Evolutionary conservation across 164 flowering plant species (phyloP).

Genomic region (Nelumbo lutea): DNA sequence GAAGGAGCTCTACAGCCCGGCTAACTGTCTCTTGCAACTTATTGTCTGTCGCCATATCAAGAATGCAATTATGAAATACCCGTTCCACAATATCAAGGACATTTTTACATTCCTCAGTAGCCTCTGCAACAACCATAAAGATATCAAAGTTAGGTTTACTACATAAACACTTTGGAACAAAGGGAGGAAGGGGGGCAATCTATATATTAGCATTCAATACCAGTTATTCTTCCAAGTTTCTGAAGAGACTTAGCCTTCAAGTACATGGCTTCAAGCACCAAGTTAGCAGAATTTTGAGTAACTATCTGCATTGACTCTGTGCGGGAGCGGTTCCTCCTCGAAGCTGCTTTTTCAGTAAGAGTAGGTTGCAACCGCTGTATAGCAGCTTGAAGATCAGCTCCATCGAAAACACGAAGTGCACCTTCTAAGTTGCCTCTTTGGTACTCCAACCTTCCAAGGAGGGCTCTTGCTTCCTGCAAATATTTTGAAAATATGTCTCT

Average conservation of each 20-base stretch:
- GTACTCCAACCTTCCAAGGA: slow-evolving; percentile 93
- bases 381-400: slow-evolving; percentile 91
- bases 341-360: slow-evolving; percentile 36
- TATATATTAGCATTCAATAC: slow-evolving; percentile 24
- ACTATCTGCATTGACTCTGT: slow-evolving; percentile 42
- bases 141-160: slow-evolving; percentile 7
- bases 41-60: slow-evolving; percentile 58
- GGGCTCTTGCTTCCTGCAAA: slow-evolving; percentile 96
- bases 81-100: slow-evolving; percentile 91
- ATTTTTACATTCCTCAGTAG: slow-evolving; percentile 81
- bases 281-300: slow-evolving; percentile 75
- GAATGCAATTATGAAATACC: slow-evolving; percentile 68
- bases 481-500: background rate
- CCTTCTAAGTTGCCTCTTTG: slow-evolving; percentile 90
- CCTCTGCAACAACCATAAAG: slow-evolving; percentile 50
- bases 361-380: slow-evolving; percentile 67
- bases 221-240: slow-evolving; percentile 74
- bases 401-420: slow-evolving; percentile 84
- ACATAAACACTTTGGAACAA: background rate
- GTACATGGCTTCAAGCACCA: slow-evolving; percentile 89
- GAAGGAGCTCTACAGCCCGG: slow-evolving; percentile 90
- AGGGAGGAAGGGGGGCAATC: background rate
- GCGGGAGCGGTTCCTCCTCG: slow-evolving; percentile 50
- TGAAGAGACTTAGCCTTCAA: slow-evolving; percentile 89
- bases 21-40: slow-evolving; percentile 88